Base-by-base conservation (phyloP, 352 stramenopile species). In the Saprolegnia diclina region DNA sequence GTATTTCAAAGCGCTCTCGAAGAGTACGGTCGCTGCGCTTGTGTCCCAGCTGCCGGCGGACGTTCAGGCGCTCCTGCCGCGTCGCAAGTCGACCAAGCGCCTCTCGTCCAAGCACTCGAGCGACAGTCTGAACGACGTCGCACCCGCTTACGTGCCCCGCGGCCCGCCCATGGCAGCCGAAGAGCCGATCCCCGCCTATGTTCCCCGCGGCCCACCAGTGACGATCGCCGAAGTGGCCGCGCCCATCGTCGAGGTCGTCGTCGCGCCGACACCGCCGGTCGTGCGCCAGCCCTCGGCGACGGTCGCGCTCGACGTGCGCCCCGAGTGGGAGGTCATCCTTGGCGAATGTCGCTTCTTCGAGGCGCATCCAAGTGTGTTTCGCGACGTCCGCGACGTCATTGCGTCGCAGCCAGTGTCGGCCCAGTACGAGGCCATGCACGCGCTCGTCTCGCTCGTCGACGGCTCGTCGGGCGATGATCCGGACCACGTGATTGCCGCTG, bases 301-400 rank as follows among this genome's bases (percentile, higher is more conserved):
- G 7, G 32, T 57, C 16, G 22, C 52, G 7, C 7, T 57, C 7
- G 52, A 57, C 14, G 7, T 14, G 7, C 52, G 52, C 32, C 52
- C 52, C 32, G 52, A 57, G 32, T 57, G 52, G 52, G 52, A 57
- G 16, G 16, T 57, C 32, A 57, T 57, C 16, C 52, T 57, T 16
- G 52, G 52, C 22, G 22, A 57, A 16, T 7, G 7, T 7, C 22
- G 22, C 16, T 57, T 57, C 52, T 57, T 57, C 32, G 52, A 57
- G 16, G 7, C 7, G 32, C 22, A 57, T 16, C 52, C 52, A 16
- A 14, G 22, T 13, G 52, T 57, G 7, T 57, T 57, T 16, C 52
- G 52, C 32, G 52, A 57, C 7, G 52, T 57, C 32, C 52, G 52
- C 32, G 52, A 57, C 16, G 52, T 16, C 32, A 57, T 57, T 38